Evolutionary conservation across 148 eudicot species (phyloP).

Genomic region (Tetragonia tetragonoides): DNA sequence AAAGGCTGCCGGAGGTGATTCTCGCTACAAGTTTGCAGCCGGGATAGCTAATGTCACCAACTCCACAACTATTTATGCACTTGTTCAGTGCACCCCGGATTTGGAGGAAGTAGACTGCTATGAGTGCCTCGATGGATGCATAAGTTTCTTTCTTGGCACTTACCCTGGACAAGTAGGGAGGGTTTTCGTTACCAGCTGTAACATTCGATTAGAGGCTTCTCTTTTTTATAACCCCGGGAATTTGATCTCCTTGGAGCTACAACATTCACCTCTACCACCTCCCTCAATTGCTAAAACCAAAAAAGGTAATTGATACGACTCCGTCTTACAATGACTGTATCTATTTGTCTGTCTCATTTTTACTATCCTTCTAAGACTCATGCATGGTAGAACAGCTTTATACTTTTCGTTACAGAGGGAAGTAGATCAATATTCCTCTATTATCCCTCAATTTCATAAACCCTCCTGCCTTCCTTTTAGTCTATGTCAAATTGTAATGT

Average conservation of each 20-base stretch:
- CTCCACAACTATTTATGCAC: slow-evolving; percentile 6
- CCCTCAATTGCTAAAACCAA: neutral
- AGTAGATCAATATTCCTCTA: too few relatives aligned
- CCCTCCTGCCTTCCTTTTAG: too few relatives aligned
- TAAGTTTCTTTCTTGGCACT: neutral
- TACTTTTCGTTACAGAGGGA: too few relatives aligned
- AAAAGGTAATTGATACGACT: neutral
- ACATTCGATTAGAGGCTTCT: slow-evolving; percentile 23
- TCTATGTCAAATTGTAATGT: too few relatives aligned
- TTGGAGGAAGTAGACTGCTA: neutral
- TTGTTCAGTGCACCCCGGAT: slow-evolving; percentile 27
- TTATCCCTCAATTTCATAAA: too few relatives aligned
- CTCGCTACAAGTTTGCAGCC: slow-evolving; percentile 25
- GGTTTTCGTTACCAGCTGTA: slow-evolving; percentile 34
- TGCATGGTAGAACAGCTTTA: too few relatives aligned
- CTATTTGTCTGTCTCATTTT: neutral
- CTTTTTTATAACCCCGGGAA: slow-evolving; percentile 16
- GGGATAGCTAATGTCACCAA: neutral
- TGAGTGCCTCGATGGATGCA: slow-evolving; percentile 7
- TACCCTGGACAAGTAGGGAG: slow-evolving; percentile 22
- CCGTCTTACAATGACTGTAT: neutral
- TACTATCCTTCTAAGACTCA: too few relatives aligned
- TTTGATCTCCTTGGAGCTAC: neutral
- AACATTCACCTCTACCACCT: neutral
- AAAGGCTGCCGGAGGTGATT: slow-evolving; percentile 23